Conservation (phyloP, 2,329 filamentous ascomycete genomes). For the Magnaporthiopsis rhizophila region DNA sequence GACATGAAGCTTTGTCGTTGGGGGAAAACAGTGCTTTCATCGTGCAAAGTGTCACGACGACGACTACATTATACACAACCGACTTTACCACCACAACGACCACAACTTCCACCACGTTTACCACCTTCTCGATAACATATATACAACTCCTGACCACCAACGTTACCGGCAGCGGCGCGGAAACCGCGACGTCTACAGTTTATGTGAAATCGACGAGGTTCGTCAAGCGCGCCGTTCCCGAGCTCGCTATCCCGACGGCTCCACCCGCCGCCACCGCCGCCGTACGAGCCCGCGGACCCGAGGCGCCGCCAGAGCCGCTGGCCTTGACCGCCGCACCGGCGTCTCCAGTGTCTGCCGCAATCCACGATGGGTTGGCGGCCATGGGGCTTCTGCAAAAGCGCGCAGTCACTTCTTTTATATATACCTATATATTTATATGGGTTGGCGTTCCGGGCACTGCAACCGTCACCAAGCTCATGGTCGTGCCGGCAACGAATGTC, state of each 20-base stretch:
- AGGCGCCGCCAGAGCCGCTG: neutral
- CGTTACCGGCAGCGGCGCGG: neutral
- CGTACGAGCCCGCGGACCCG: neutral
- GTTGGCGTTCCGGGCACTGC: neutral
- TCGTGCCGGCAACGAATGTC: neutral
- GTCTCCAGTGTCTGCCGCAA: neutral
- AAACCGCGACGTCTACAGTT: neutral
- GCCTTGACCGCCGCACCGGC: neutral
- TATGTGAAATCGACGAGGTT: neutral
- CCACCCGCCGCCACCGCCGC: neutral
- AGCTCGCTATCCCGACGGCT: neutral
- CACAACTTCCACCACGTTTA: neutral
- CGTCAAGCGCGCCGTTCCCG: neutral
- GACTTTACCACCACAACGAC: neutral
- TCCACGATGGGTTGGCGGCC: slow-evolving; percentile 1
- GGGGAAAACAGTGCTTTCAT: neutral
- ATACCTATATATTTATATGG: neutral
- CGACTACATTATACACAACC: neutral
- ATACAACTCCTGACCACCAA: neutral
- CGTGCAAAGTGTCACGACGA: neutral
- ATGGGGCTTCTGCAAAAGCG: neutral
- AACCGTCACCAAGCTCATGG: neutral
- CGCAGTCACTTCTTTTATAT: neutral
- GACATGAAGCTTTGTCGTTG: neutral
- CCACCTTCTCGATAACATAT: neutral